These are phyloP conservation scores for Aschersonia sp. DNA, from an alignment of 2,329 filamentous ascomycete genomes.

Conservation along the genomic window DNA sequence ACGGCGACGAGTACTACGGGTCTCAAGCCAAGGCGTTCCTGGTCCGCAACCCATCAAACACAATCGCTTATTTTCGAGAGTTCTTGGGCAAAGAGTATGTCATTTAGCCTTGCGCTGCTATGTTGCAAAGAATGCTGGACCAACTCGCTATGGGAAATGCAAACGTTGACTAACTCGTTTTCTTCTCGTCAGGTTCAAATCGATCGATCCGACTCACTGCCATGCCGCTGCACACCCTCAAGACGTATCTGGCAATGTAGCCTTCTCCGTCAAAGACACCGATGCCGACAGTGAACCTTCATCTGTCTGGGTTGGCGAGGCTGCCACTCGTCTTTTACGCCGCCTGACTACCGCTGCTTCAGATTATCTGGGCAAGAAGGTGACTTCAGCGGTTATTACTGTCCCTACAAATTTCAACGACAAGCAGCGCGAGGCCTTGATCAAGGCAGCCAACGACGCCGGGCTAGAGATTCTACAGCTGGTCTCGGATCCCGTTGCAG, in stretches of 20 bases:
- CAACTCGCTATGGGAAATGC: too few species aligned
- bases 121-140: background rate
- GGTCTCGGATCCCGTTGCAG: slow-evolving; percentile 80
- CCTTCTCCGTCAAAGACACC: slow-evolving; percentile 75
- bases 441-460: slow-evolving; percentile 62
- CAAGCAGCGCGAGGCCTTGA: slow-evolving; percentile 69
- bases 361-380: slow-evolving; percentile 82
- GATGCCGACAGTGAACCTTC: slow-evolving; percentile 45
- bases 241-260: slow-evolving; percentile 55
- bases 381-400: slow-evolving; percentile 89
- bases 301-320: slow-evolving; percentile 62
- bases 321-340: slow-evolving; percentile 71
- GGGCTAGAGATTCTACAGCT: slow-evolving; percentile 84
- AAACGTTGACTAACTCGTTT: background rate
- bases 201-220: slow-evolving; percentile 89
- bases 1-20: slow-evolving; percentile 93
- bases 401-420: slow-evolving; percentile 89
- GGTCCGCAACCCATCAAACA: slow-evolving; percentile 84
- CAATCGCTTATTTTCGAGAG: slow-evolving; percentile 89
- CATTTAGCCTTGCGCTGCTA: background rate
- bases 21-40: slow-evolving; percentile 90
- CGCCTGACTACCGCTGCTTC: slow-evolving; percentile 71
- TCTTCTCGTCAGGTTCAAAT: slow-evolving; percentile 52
- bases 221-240: slow-evolving; percentile 85
- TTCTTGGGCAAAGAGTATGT: slow-evolving; percentile 84